Conservation (phyloP, 2,329 filamentous ascomycete species). For the Akanthomyces uredinophilus region DNA sequence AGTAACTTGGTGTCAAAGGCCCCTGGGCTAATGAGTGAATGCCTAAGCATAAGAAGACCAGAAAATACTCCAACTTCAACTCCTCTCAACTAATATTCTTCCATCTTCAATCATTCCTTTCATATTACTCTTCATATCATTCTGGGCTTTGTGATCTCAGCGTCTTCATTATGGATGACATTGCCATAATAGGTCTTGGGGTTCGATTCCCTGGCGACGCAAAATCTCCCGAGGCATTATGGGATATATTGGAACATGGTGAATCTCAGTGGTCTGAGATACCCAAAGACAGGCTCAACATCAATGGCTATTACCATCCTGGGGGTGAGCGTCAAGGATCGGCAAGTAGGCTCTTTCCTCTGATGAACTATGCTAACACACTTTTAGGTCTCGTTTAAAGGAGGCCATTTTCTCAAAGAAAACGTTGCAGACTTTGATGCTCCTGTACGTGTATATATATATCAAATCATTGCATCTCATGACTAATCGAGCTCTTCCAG, state of each 20-base stretch:
- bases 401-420: conserved; percentile 46
- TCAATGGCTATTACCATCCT: conserved; percentile 50
- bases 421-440: conserved; percentile 45
- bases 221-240: conserved; percentile 38
- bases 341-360: conserved; percentile 28
- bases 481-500: conserved; percentile 23
- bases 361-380: conserved; percentile 3
- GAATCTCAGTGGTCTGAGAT: conserved; percentile 46
- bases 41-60: too few relatives aligned
- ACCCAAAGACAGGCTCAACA: conserved; percentile 44
- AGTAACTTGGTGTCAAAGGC: neutral
- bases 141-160: neutral
- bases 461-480: neutral
- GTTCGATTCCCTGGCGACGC: conserved; percentile 49
- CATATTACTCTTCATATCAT: neutral
- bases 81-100: too few relatives aligned
- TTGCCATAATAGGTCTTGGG: conserved; percentile 48
- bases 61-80: too few relatives aligned
- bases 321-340: conserved; percentile 44
- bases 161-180: conserved; percentile 32
- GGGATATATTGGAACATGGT: conserved; percentile 41
- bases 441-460: conserved; percentile 31
- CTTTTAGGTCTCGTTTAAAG: conserved; percentile 40
- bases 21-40: too few relatives aligned
- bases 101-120: neutral